Base-by-base conservation (phyloP, 1,139 yeast genomes). In the Zygoascus hellenicus region DNA sequence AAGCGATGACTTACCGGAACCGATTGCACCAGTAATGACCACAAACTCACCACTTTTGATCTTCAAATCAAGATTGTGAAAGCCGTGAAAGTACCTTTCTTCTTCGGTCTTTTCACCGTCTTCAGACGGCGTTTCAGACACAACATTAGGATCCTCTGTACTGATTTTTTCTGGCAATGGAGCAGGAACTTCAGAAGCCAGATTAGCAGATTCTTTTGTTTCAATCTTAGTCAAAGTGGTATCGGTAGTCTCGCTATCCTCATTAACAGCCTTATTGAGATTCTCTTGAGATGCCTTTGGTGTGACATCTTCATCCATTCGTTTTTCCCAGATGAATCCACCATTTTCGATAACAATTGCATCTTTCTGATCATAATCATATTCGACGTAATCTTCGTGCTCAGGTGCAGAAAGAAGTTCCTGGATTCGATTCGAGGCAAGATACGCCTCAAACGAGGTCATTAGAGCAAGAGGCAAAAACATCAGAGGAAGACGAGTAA, bases 21-120 rank as follows among this genome's bases (percentile, higher is more conserved):
- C 92, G 56, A 83, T 79, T 3, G 78, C 60, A 30, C 92, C 92
- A 0, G 86, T 79, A n/a, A 83, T 68, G 49, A 81, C 81, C 3
- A 83, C 67, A 51, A 83, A 79, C 57, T 83, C 87, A 9, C 83
- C 83, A 48, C 71, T 70, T 40, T 65, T 59, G 40, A 82, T 65
- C 0, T 58, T 41, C 13, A 82, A 57, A 51, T 74, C 62, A 35
- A 81, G 60, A 48, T 76, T 59, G 5, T 65, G 55, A 50, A 81
- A 71, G 0, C 83, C 81, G 6, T 62, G 58, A 47, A 71, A 71
- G 16, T 37, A 29, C 11, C 38, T 26, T 7, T 17, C 16, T n/a
- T 44, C 38, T 38, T 47, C 48, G 34, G 31, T 38, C 3, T 11
- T 17, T 19, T 38, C 37, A 7, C 7, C 26, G 7, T 22, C 26